Base-by-base conservation (phyloP, 768 basidiomycete species). In the Chalciporus sphaerocephalus region DNA sequence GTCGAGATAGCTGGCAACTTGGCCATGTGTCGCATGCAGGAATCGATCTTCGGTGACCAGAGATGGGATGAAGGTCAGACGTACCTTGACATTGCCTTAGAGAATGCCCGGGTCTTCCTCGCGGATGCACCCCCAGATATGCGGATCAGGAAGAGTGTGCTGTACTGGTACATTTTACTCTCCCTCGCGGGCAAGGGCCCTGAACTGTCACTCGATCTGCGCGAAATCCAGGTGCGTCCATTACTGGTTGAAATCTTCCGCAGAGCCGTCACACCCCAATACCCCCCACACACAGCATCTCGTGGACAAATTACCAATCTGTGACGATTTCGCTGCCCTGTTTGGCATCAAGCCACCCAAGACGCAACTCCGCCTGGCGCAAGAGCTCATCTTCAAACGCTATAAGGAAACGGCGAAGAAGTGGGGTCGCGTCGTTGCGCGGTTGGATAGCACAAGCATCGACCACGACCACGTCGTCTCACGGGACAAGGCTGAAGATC, bases 31-130 rank as follows among this genome's bases (percentile, higher is more conserved):
- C 69, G 70, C 7, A 59, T 84, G 22, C 73, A 76, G 42, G 69
- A 71, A n/a, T 65, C 68, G 3, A 69, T 69, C 1, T 46, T 62
- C 5, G 65, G 59, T 3, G 76, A 73, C 32, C 57, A 57, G 36
- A 74, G 73, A 41, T 78, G 75, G 73, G 75, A 79, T 13, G 78
- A 83, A 51, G 83, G 80, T 0, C 71, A 79, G 33, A 80, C 81
- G 1, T 79, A 81, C 50, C 54, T 85, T 46, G 74, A 67, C 53
- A 80, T 77, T 37, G 80, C 84, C 0, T 58, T 75, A 50, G 80
- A 83, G 23, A 82, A 85, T 51, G 70, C 82, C 12, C 79, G 78
- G 52, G 62, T 64, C 2, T 85, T 76, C 57, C 66, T 81, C 2
- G 62, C 66, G 0, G 62, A 76, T 36, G 80, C 81, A 0, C 81